Evolutionary conservation across 208 protist genomes (phyloP), one percentile per base, ranked within the genome.

Genomic region (Strigomonas culicis): DNA sequence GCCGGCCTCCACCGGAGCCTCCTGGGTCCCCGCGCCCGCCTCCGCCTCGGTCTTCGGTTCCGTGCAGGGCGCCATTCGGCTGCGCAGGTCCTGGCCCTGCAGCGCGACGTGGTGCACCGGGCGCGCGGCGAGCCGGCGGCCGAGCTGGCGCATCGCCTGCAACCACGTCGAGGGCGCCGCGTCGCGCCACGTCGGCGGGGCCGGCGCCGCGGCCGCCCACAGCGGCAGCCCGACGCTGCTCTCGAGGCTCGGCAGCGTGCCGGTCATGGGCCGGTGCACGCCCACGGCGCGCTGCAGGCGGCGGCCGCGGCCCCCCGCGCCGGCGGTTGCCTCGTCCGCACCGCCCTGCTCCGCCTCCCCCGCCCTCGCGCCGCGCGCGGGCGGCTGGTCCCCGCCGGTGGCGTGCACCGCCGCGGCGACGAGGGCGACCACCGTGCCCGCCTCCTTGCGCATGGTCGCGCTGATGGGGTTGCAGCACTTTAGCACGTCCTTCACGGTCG

Each of bases 221-320:
- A 39, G 63, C 7, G 41, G n/a, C 15, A 64, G 59, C 10, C 24
- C 53, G 43, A 66, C 49, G 60, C 39, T 21, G 57, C 63, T 75
- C 27, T 71, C 78, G 30, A 94, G 69, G 15, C 85, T 92, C 0
- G 84, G 82, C 30, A 91, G 75, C 21, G 84, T 82, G 22, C 88
- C 88, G 4, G 88, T 94, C 88, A 94, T 92, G 41, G 88, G 75
- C 0, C 78, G 77, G 64, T 92, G 71, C 31, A 88, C 69, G 4
- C 70, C 80, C 44, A 75, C 32, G 6, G 58, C 47, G 31, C 72
- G 70, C 3, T 27, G 28, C 4, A 44, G 17, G 2, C 25, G 15
- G 21, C 52, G 21, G 53, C 11, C 22, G 8, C 3, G 32, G 15
- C 46, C 22, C 2, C 56, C 39, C 0, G 19, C 24, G n/a, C 32